Evolutionary conservation across 2,329 filamentous ascomycete genomes (phyloP), one percentile per base, ranked within the genome.

Genomic region (Claviceps lovelessii): DNA sequence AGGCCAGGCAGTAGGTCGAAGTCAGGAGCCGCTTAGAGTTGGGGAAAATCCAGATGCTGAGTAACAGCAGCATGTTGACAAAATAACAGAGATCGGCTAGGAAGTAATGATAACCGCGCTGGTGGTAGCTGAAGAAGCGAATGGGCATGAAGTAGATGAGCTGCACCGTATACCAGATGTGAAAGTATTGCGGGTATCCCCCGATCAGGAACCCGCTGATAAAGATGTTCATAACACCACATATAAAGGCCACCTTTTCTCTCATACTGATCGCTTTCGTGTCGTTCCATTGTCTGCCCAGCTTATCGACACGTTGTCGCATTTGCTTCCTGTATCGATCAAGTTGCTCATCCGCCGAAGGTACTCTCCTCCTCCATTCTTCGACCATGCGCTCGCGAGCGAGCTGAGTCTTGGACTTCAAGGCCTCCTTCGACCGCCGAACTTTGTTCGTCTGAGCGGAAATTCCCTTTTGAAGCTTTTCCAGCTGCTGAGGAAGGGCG

Each of bases 21-120:
- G 94, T 93, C 69, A 98, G 90, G 17, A 98, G 78, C 48, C 91
- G 84, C 70, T 95, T 95, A 13, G 90, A 96, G 52, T 79, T 73
- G 0, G 93, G 93, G 64, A 97, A 96, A 39, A 86, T 76, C 90
- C 91, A 98, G 52, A 98, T 80, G 61, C 83, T 87, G 57, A 94
- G 73, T 59, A 91, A 75, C 37, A 88, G 74, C 54, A 98, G 77
- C 39, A 96, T 72, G 70, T 98, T 98, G 77, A 95, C 90, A 65
- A 97, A 98, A 72, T 98, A 98, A 74, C 93, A 98, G 49, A 98
- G 81, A 70, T 98, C 93, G 42, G 90, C 91, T 33, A 97, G 76
- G 71, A 98, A 97, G 73, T 98, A 98, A 70, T 96, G 90, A 65
- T 94, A 96, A 55, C 91, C 93, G 56, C 86, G 87, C 63, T 84